These are phyloP conservation scores for Colletotrichum simmondsii DNA, from an alignment of 2,329 filamentous ascomycete genomes.

Conservation along the genomic window DNA sequence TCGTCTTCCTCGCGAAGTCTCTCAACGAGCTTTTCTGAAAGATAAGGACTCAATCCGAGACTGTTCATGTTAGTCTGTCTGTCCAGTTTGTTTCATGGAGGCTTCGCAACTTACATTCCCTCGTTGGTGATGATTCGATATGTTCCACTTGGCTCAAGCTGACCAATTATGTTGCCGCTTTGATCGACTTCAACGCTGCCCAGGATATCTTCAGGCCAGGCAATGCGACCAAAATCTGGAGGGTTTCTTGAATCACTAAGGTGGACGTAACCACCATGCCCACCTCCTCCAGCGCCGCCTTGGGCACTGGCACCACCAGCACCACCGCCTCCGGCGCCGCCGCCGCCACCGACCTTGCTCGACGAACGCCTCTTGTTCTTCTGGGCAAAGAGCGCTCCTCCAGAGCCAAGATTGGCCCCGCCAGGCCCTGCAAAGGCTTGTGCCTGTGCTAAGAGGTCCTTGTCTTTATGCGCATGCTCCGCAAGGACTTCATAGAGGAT, in stretches of 20 bases:
- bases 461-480: slow-evolving; percentile 67
- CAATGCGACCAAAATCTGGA: slow-evolving; percentile 74
- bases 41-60: slow-evolving; percentile 64
- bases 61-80: slow-evolving; percentile 46
- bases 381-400: slow-evolving; percentile 61
- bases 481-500: slow-evolving; percentile 68
- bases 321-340: slow-evolving; percentile 56
- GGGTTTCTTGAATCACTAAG: slow-evolving; percentile 72
- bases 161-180: slow-evolving; percentile 66
- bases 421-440: slow-evolving; percentile 69
- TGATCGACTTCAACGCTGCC: slow-evolving; percentile 74
- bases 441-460: slow-evolving; percentile 65
- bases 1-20: slow-evolving; percentile 63
- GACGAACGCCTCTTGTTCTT: slow-evolving; percentile 48
- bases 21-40: slow-evolving; percentile 64
- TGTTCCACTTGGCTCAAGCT: slow-evolving; percentile 69
- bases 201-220: slow-evolving; percentile 77
- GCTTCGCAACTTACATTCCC: slow-evolving; percentile 67
- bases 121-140: slow-evolving; percentile 74
- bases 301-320: slow-evolving; percentile 68
- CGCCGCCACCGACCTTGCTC: slow-evolving; percentile 49
- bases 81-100: not conserved
- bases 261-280: slow-evolving; percentile 72
- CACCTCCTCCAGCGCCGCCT: slow-evolving; percentile 70
- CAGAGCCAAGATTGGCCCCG: slow-evolving; percentile 62